These are phyloP conservation scores for Gillenia trifoliata DNA, from an alignment of 306 rosid genomes.

Conservation along the genomic window DNA sequence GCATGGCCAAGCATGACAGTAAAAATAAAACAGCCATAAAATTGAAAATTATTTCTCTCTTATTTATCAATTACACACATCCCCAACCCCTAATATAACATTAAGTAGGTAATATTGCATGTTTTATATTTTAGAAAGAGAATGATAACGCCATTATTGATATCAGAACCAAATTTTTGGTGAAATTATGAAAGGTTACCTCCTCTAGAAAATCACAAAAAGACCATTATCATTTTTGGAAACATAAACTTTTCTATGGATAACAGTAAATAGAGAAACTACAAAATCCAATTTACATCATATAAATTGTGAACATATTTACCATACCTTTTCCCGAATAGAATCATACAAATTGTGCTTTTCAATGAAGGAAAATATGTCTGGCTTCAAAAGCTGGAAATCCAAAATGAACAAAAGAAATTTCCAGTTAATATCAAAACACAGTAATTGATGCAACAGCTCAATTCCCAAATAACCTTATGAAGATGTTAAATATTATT, in stretches of 20 bases:
- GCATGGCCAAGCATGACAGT: too few relatives aligned
- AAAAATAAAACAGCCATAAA: background rate
- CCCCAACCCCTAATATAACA: conserved; percentile 1
- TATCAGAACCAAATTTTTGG: conserved; percentile 2
- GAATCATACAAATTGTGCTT: conserved; percentile 71
- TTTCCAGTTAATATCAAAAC: conserved; percentile 7
- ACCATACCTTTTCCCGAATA: conserved; percentile 77
- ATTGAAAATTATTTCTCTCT: conserved; percentile 6
- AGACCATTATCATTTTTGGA: background rate
- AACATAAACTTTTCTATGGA: conserved; percentile 1
- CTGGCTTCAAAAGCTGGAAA: conserved; percentile 88
- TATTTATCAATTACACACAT: conserved; percentile 12
- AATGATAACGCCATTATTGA: background rate
- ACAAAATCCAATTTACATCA: background rate
- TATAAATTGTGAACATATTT: background rate
- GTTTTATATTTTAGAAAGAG: conserved; percentile 12
- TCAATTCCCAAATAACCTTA: conserved; percentile 5
- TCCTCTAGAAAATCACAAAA: conserved; percentile 5
- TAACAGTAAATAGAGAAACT: conserved; percentile 16
- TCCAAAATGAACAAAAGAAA: conserved; percentile 11
- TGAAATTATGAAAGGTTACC: conserved; percentile 18
- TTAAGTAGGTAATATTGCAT: background rate
- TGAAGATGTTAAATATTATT: background rate
- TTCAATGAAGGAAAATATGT: conserved; percentile 83
- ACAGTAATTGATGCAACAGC: conserved; percentile 1